These are phyloP conservation scores for Geosmithia flava DNA, from an alignment of 2,329 filamentous ascomycete genomes.

Conservation along the genomic window DNA sequence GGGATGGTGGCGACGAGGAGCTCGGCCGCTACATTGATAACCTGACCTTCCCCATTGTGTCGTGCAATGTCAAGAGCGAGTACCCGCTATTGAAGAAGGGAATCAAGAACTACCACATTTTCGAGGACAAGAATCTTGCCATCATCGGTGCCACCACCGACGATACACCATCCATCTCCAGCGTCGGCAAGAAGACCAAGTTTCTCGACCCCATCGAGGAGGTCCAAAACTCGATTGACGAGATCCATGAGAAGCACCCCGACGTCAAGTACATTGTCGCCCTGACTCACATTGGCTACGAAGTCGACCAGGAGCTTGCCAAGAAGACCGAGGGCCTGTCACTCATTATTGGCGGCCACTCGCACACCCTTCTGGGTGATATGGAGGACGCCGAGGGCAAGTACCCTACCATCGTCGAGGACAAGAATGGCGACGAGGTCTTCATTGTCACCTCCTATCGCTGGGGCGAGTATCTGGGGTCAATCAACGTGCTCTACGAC, in stretches of 20 bases:
- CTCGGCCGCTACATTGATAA: slow-evolving; percentile 50
- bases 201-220: slow-evolving; percentile 46
- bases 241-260: slow-evolving; percentile 43
- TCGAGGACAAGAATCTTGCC: slow-evolving; percentile 45
- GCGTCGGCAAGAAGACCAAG: slow-evolving; percentile 41
- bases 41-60: slow-evolving; percentile 51
- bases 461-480: slow-evolving; percentile 57
- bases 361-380: slow-evolving; percentile 46
- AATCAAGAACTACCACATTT: slow-evolving; percentile 55
- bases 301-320: slow-evolving; percentile 49
- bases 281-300: slow-evolving; percentile 56
- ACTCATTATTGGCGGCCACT: slow-evolving; percentile 55
- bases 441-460: slow-evolving; percentile 57
- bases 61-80: slow-evolving; percentile 50
- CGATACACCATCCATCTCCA: slow-evolving; percentile 44
- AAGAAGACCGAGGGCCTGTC: slow-evolving; percentile 48
- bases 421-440: slow-evolving; percentile 51
- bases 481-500: slow-evolving; percentile 55
- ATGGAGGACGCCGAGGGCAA: slow-evolving; percentile 44
- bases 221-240: slow-evolving; percentile 48
- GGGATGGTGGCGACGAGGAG: slow-evolving; percentile 50
- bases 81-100: slow-evolving; percentile 46
- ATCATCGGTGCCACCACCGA: slow-evolving; percentile 53
- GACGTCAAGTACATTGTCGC: slow-evolving; percentile 53
- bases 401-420: slow-evolving; percentile 51